Conservation (phyloP, 805 yeast species). For the Starmerella tilneyi region DNA sequence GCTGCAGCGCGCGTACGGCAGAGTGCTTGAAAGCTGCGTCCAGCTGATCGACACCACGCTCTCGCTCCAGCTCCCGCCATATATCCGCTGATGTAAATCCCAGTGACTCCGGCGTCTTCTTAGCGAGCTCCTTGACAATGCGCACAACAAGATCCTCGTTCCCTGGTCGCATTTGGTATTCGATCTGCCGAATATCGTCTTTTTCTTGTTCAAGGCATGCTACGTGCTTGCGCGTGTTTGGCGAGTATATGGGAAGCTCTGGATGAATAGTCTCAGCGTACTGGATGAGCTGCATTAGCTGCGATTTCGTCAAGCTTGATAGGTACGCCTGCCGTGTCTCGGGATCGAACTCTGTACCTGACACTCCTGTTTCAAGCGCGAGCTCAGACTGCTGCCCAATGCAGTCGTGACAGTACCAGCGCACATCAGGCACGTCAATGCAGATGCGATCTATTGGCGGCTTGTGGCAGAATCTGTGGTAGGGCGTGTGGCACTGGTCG, state of each 20-base stretch:
- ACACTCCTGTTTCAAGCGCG: slow-evolving; percentile 33
- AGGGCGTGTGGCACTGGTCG: slow-evolving; percentile 35
- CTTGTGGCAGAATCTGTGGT: slow-evolving; percentile 35
- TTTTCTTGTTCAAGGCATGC: slow-evolving; percentile 30
- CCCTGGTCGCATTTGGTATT: slow-evolving; percentile 24
- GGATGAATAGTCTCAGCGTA: slow-evolving; percentile 34
- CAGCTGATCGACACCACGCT: slow-evolving; percentile 24
- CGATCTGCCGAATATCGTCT: slow-evolving; percentile 20
- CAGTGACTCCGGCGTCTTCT: slow-evolving; percentile 23
- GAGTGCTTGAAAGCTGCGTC: slow-evolving; percentile 32
- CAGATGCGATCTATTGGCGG: slow-evolving; percentile 35
- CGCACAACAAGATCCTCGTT: slow-evolving; percentile 32
- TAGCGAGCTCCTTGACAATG: slow-evolving; percentile 26
- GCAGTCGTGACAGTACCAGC: slow-evolving; percentile 35
- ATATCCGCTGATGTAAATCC: slow-evolving; percentile 24
- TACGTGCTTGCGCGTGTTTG: slow-evolving; percentile 30
- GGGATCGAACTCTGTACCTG: slow-evolving; percentile 30
- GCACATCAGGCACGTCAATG: slow-evolving; percentile 35
- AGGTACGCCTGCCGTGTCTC: slow-evolving; percentile 34
- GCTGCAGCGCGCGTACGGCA: slow-evolving; percentile 33
- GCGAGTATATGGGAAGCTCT: slow-evolving; percentile 33
- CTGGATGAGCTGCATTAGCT: slow-evolving; percentile 34
- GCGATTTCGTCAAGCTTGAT: slow-evolving; percentile 32
- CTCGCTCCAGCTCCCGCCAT: slow-evolving; percentile 23
- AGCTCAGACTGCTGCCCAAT: slow-evolving; percentile 31